Base-by-base conservation (phyloP, 805 yeast genomes). In the Clavispora santaluciae region DNA sequence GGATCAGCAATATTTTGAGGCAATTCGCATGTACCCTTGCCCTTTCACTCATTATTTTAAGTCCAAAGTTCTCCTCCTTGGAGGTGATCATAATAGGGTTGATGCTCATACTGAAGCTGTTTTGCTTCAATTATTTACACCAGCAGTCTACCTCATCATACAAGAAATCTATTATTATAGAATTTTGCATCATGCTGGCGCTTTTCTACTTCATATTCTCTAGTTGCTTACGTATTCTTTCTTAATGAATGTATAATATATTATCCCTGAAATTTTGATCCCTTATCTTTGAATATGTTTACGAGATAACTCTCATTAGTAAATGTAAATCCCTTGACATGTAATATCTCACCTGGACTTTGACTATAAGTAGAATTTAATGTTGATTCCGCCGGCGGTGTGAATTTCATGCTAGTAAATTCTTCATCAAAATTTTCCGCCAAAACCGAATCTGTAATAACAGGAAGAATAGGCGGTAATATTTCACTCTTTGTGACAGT, bases 401-500 rank as follows among this genome's bases (percentile, higher is more conserved):
- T 72, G 33, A 81, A 68, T 28, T 73, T 72, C 82, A 86, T 73
- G 7, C 73, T 73, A 0, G 96, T 88, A 62, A 88, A 88, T 44
- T 85, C 90, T 8, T 72, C 62, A 47, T 86, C 87, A 56, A 88
- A 88, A 54, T 88, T 88, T 57, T 88, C 96, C 0, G 96, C 96
- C 40, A 84, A 57, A 35, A 72, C 81, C 18, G 95, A 91, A 54
- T 87, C 81, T 0, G 95, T 84, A 33, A 89, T 77, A 5, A 86
- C 63, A 1, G 96, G 96, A n/a, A 79, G 65, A 25, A 88, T 82
- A 1, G 96, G 96, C 2, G 95, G 95, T 39, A 66, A 63, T 6
- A 75, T 61, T 1, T 62, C 60, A 22, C 62, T 66, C 15, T 26
- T 30, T 35, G 72, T 67, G 18, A 81, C 79, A 13, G 59, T 56